Conservation (phyloP, 1,284 basidiomycete species). For the Ceratobasidium theobromae region DNA sequence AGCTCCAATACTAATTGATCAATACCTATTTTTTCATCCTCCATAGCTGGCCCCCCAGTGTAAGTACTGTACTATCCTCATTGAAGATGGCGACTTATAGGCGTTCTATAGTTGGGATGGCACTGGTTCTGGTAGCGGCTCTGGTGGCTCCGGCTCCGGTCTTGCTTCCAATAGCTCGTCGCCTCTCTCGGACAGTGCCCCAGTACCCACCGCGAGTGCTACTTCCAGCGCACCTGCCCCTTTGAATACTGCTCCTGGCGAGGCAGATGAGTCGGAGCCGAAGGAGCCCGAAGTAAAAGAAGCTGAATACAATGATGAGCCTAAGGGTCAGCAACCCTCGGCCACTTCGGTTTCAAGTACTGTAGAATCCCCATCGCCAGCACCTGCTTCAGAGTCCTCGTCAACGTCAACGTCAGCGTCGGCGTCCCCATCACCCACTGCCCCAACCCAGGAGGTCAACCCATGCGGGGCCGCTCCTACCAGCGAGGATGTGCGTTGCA, state of each 20-base stretch:
- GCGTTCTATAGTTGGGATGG: neutral
- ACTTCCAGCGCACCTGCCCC: neutral
- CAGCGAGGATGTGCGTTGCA: no score
- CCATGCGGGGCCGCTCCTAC: no score
- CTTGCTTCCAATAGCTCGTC: neutral
- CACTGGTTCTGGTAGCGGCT: neutral
- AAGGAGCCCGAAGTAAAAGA: neutral
- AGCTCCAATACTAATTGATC: no score
- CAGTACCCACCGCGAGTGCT: neutral
- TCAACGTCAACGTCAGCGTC: no score
- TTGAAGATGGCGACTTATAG: neutral
- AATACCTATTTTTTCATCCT: conserved; percentile 33
- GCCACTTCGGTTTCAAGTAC: no score
- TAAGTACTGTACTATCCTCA: neutral
- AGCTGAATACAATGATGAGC: no score
- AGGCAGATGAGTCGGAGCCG: neutral
- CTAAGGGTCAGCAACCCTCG: no score
- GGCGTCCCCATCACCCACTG: no score
- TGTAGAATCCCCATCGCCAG: no score
- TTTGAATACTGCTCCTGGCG: neutral
- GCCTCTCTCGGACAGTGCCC: neutral
- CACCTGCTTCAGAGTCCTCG: no score
- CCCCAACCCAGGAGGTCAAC: no score
- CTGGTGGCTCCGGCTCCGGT: neutral
- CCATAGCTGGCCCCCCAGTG: conserved; percentile 38